Evolutionary conservation across 2,329 filamentous ascomycete genomes (phyloP).

Genomic region (Fulvia fulva): DNA sequence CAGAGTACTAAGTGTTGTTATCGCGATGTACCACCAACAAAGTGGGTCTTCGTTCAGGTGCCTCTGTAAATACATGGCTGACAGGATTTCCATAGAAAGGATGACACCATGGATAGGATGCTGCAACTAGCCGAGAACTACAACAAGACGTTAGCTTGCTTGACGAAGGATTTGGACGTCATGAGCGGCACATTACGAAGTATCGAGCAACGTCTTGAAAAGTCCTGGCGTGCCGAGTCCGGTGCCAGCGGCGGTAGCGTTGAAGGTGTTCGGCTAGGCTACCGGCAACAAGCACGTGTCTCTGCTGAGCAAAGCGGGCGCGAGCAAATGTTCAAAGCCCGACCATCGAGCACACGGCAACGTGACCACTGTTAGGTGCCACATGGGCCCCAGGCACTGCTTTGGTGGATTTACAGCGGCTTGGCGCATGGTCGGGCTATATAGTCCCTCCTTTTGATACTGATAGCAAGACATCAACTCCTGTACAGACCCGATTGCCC

Average conservation of each 20-base stretch:
- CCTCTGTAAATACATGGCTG: not conserved
- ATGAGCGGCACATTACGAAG: slow-evolving; percentile 16
- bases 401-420: too few species aligned
- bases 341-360: not conserved
- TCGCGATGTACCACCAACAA: slow-evolving; percentile 20
- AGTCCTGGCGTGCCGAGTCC: slow-evolving; percentile 1
- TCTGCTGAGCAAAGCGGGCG: not conserved
- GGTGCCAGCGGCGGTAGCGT: not conserved
- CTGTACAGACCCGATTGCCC: too few species aligned
- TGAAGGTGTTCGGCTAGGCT: not conserved
- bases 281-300: not conserved
- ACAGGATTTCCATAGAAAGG: slow-evolving; percentile 15
- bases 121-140: slow-evolving; percentile 19
- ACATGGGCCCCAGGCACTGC: too few species aligned
- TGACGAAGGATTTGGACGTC: slow-evolving; percentile 15
- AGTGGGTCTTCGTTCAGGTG: slow-evolving; percentile 7
- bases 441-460: too few species aligned
- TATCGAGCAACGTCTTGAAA: slow-evolving; percentile 18
- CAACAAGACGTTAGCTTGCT: slow-evolving; percentile 15
- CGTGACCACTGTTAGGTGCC: too few species aligned
- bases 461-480: too few species aligned
- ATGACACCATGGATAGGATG: slow-evolving; percentile 20
- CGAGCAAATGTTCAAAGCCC: not conserved
- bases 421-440: too few species aligned
- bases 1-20: slow-evolving; percentile 20